These are phyloP conservation scores for Epicoccum sorghinum DNA, from an alignment of 2,329 filamentous ascomycete species.

Conservation along the genomic window DNA sequence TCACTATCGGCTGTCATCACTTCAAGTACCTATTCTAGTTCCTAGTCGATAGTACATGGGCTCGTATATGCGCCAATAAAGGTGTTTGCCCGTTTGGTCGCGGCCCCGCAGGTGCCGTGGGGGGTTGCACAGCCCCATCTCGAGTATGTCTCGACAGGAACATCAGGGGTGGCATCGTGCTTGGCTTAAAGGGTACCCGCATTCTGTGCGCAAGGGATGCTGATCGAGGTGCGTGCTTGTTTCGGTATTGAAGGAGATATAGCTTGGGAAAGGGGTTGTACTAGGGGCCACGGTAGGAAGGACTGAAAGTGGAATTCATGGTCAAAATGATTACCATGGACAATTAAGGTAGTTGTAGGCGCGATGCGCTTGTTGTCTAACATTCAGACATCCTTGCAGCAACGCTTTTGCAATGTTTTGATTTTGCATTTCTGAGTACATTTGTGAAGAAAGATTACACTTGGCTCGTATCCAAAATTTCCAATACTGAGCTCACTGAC, in stretches of 20 bases:
- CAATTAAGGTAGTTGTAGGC: too few species aligned
- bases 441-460: slow-evolving; percentile 6
- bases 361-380: too few species aligned
- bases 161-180: background rate
- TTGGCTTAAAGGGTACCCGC: background rate
- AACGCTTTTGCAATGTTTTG: slow-evolving; percentile 9
- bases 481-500: slow-evolving; percentile 5
- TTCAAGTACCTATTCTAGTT: background rate
- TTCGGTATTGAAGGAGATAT: background rate
- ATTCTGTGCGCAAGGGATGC: background rate
- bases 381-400: too few species aligned
- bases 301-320: too few species aligned
- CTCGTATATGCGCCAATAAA: slow-evolving; percentile 1
- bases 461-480: background rate
- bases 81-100: too few species aligned
- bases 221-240: background rate
- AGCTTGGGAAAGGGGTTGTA: too few species aligned
- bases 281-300: too few species aligned
- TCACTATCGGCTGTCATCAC: too few species aligned
- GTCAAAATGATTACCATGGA: too few species aligned
- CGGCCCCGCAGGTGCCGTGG: too few species aligned
- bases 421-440: slow-evolving; percentile 8
- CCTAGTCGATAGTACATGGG: background rate
- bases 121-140: background rate
- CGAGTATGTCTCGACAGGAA: background rate